phyloP scores from a whole-genome alignment of 169 alveolate species.

The Plasmodium gaboni region DNA sequence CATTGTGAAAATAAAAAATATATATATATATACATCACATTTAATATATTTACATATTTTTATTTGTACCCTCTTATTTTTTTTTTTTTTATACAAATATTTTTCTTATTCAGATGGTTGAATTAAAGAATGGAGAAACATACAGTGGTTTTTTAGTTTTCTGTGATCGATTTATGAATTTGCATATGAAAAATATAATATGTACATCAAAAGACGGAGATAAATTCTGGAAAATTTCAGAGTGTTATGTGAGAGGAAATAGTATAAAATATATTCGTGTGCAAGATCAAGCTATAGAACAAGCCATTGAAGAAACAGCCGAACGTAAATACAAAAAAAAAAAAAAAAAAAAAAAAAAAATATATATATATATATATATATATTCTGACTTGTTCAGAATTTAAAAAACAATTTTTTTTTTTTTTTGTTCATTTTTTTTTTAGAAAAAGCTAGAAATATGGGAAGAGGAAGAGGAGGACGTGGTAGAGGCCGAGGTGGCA shows the following conservation, averaged over 20 bases:
- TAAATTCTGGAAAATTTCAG: slow-evolving; percentile 86
- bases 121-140: slow-evolving; percentile 90
- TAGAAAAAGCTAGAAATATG: slow-evolving; percentile 42
- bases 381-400: background rate
- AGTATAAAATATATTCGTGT: slow-evolving; percentile 88
- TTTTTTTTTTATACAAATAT: background rate
- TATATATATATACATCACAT: background rate
- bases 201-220: slow-evolving; percentile 90
- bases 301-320: slow-evolving; percentile 86
- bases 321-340: slow-evolving; percentile 64
- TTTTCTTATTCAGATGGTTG: slow-evolving; percentile 83
- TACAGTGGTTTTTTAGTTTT: slow-evolving; percentile 88
- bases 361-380: background rate
- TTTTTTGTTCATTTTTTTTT: slow-evolving; percentile 1
- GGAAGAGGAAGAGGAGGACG: slow-evolving; percentile 69
- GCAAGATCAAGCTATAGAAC: slow-evolving; percentile 86
- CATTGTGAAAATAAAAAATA: background rate
- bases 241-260: slow-evolving; percentile 89
- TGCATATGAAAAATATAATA: slow-evolving; percentile 87
- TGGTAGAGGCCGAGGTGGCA: slow-evolving; percentile 57
- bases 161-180: slow-evolving; percentile 90
- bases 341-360: slow-evolving; percentile 15
- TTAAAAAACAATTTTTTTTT: background rate
- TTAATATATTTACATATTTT: slow-evolving; percentile 6
- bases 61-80: background rate